Conservation (phyloP, 148 eudicot genomes). For the Vaccinium vitisidaea region DNA sequence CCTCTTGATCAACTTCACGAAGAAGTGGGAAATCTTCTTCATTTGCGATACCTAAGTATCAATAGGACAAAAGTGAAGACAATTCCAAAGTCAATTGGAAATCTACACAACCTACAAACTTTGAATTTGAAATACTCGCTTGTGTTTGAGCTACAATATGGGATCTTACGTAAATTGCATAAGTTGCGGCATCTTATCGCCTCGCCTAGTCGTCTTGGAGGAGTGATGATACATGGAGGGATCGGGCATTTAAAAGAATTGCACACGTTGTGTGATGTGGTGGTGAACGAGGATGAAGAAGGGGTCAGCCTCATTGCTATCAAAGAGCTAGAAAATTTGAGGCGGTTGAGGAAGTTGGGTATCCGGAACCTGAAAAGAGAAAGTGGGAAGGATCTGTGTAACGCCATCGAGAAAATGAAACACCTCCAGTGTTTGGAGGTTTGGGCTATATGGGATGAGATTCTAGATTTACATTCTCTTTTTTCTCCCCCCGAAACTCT, state of each 20-base stretch:
- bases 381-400: background rate
- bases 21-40: background rate
- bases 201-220: background rate
- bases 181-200: background rate
- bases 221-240: background rate
- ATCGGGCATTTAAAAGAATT: background rate
- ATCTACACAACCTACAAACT: conserved; percentile 7
- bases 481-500: too few relatives aligned
- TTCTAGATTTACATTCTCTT: too few relatives aligned
- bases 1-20: background rate
- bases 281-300: background rate
- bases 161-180: background rate
- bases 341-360: background rate
- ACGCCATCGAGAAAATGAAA: too few relatives aligned
- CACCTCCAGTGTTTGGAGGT: too few relatives aligned
- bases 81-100: conserved; percentile 9
- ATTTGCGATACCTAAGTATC: background rate
- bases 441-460: too few relatives aligned
- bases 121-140: background rate
- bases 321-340: background rate
- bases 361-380: background rate
- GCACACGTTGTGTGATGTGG: background rate
- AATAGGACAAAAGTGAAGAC: background rate
- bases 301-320: too few relatives aligned
- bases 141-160: background rate